Percentiles rank a stretch among this genome's conserved stretches.
Evolutionary conservation across 2,329 filamentous ascomycete genomes (phyloP).

Genomic region (Penicillium fuscoglaucum): DNA sequence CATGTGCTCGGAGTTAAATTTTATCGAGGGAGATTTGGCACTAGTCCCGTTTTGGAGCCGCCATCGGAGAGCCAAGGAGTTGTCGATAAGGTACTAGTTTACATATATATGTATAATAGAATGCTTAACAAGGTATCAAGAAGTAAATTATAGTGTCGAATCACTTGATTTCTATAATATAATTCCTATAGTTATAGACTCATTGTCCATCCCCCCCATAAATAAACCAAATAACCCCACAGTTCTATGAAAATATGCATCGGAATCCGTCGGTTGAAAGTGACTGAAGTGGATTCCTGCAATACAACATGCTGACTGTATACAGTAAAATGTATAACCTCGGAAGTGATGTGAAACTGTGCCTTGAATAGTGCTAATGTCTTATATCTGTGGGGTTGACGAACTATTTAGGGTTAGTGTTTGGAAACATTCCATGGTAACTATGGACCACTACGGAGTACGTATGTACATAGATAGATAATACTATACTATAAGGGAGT

Average conservation of each 20-base stretch:
- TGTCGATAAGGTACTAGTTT: no score
- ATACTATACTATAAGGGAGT: no score
- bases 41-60: slow-evolving; percentile 27
- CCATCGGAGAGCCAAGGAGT: slow-evolving; percentile 22
- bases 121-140: neutral
- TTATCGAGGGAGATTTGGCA: slow-evolving; percentile 23
- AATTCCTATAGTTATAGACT: no score
- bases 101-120: no score
- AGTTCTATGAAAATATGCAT: neutral
- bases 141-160: neutral
- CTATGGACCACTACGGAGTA: no score
- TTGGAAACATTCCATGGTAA: neutral
- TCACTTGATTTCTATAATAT: neutral
- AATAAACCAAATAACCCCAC: neutral
- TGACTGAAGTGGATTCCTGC: neutral
- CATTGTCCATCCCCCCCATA: neutral
- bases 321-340: neutral
- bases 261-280: neutral
- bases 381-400: neutral
- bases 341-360: neutral
- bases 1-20: slow-evolving; percentile 23
- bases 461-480: no score
- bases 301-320: neutral
- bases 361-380: neutral
- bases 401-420: neutral